Conservation (phyloP, 225 moss, liverwort and hornwort genomes). For the Lunularia cruciata region DNA sequence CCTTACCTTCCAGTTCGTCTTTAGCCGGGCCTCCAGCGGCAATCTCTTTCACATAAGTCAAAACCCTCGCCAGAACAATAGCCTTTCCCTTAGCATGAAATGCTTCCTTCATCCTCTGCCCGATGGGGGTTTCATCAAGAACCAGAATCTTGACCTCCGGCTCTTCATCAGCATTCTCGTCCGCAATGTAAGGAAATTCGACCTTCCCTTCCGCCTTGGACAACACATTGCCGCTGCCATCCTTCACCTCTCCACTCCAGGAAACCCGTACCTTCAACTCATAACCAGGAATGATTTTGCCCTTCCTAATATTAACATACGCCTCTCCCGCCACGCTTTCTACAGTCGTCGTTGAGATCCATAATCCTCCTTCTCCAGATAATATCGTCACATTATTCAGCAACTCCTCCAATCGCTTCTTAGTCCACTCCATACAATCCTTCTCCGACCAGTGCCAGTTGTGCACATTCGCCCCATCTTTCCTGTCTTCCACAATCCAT, state of each 20-base stretch:
- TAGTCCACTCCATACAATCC: slow-evolving; percentile 93
- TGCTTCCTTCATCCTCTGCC: slow-evolving; percentile 80
- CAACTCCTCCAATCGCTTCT: slow-evolving; percentile 76
- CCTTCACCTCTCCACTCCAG: slow-evolving; percentile 88
- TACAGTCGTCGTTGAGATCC: slow-evolving; percentile 73
- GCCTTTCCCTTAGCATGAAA: slow-evolving; percentile 76
- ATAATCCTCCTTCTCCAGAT: slow-evolving; percentile 81
- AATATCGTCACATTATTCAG: slow-evolving; percentile 63
- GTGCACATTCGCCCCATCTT: slow-evolving; percentile 95
- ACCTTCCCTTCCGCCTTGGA: slow-evolving; percentile 63
- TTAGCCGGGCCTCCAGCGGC: slow-evolving; percentile 94
- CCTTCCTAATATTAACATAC: slow-evolving; percentile 96
- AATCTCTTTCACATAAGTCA: slow-evolving; percentile 72
- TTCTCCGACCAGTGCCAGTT: slow-evolving; percentile 99
- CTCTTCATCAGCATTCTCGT: slow-evolving; percentile 91
- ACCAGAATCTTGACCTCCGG: slow-evolving; percentile 81
- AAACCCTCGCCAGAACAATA: slow-evolving; percentile 56
- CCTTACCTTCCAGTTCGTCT: slow-evolving; percentile 82
- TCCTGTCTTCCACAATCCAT: slow-evolving; percentile 92
- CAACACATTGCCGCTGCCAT: slow-evolving; percentile 62
- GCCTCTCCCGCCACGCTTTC: slow-evolving; percentile 93
- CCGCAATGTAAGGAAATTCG: slow-evolving; percentile 92
- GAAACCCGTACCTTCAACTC: slow-evolving; percentile 70
- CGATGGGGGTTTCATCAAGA: slow-evolving; percentile 68
- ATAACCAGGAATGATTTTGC: slow-evolving; percentile 98